These are phyloP conservation scores for Lolium perenne DNA, from an alignment of 176 grass and related monocot genomes.

Conservation along the genomic window DNA sequence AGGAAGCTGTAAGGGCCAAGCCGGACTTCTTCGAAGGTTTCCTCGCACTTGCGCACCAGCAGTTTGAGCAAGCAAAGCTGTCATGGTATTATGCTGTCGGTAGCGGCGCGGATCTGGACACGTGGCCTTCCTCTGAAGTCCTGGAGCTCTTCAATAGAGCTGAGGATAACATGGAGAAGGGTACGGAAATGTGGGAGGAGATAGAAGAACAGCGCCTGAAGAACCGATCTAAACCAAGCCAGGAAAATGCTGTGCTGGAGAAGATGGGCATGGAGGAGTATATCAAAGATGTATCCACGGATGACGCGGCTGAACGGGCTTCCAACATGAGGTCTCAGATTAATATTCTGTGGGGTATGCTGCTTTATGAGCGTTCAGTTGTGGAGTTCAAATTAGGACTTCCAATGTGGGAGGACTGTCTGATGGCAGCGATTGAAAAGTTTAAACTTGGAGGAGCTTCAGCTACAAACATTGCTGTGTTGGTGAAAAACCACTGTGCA, in stretches of 20 bases:
- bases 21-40: constrained; percentile 77
- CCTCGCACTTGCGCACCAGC: constrained; percentile 71
- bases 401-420: constrained; percentile 77
- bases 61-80: constrained; percentile 86
- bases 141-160: constrained; percentile 76
- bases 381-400: constrained; percentile 84
- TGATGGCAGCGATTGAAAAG: constrained; percentile 72
- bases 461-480: constrained; percentile 63
- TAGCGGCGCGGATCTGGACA: constrained; percentile 43
- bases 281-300: constrained; percentile 69
- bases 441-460: constrained; percentile 81
- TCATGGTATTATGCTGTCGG: constrained; percentile 78
- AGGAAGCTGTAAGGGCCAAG: constrained; percentile 69
- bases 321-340: constrained; percentile 74
- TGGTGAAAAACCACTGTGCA: constrained; percentile 70
- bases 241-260: constrained; percentile 59
- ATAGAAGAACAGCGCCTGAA: constrained; percentile 68
- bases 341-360: constrained; percentile 78
- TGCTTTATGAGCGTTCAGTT: constrained; percentile 78
- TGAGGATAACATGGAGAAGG: constrained; percentile 73
- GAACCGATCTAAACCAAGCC: constrained; percentile 58
- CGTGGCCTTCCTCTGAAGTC: constrained; percentile 49
- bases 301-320: constrained; percentile 62
- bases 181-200: constrained; percentile 73
- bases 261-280: constrained; percentile 71